Base-by-base conservation (phyloP, 768 basidiomycete genomes). In the Chiua virens region DNA sequence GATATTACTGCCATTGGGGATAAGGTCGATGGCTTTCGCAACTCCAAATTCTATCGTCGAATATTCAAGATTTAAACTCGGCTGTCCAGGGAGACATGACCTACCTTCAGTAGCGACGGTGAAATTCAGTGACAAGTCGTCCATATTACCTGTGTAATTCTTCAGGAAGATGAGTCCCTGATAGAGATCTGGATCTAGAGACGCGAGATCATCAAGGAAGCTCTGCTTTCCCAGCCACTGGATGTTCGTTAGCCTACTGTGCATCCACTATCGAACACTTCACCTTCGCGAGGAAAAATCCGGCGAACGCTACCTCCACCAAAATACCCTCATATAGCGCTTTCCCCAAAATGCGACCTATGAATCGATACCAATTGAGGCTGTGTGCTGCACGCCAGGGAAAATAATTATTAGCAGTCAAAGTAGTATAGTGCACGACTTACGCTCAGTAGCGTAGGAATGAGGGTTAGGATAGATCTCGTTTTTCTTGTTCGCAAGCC, bases 381-480 rank as follows among this genome's bases (percentile, higher is more conserved):
- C 86, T 94, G 63, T 92, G 87, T 0, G 80, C 89, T 95, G 25
- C 3, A 61, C 8, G 53, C 18, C 17, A 22, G 13, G 36, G 36
- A 5, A 30, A 39, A 48, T 4, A 23, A 25, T 14, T n/a, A 21
- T 50, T 17, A 32, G 44, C 9, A 41, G 22, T 17, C 37, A 48
- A 25, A 20, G 6, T 42, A 39, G 0, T 15, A 11, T 9, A 15
- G n/a, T 4, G 15, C 22, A 28, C 14, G 28, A 72, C 85, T 64
- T 56, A 92, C 91, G 40, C 72, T 98, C 94, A 1, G 83, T 88
- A 1, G 97, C 93, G 67, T 97, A 98, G 0, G 80, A 76, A 65
- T 94, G 92, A 8, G 94, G 92, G 60, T 93, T 95, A 0, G 97
- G 97, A 63, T 98, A 99, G 40, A 99, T 73, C 69, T 98, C 93